Evolutionary conservation across 2,329 filamentous ascomycete species (phyloP), one percentile per base, ranked within the genome.

Genomic region (Cladosporium colombiae): DNA sequence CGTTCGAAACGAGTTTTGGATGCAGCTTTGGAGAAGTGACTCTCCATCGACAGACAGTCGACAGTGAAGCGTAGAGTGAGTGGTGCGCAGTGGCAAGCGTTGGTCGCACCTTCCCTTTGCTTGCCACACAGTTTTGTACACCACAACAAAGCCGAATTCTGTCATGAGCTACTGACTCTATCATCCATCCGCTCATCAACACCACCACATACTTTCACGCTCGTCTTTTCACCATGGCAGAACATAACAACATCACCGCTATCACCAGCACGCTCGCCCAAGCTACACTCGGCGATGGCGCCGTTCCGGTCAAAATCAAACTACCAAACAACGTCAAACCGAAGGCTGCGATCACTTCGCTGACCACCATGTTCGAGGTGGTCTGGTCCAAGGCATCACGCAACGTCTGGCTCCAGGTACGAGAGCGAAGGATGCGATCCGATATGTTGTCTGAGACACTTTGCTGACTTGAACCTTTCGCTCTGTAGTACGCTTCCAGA

Each of bases 321-420:
- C 23, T 59, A 14, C 25, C 56, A 5, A 59, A 59, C 37, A 59
- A 35, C 35, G n/a, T 59, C 13, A 46, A 14, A 16, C 56, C 56
- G 2, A 59, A 37, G 27, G 56, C 56, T 8, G 33, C 23, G 0
- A 46, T 59, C 23, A 59, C 56, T 21, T 59, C 56, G 1, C 2
- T 59, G 23, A 29, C 33, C 23, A 59, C 37, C 6, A 25, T 29
- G 33, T 46, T 59, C 37, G 56, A 59, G 13, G 56, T 59, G 6
- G 56, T 59, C 37, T 59, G 56, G 56, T 59, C 31, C 56, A 59
- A 59, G 23, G 21, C 56, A 13, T 37, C 40, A 11, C 33, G 56
- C 16, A 29, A 3, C 25, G 46, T 59, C 33, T 59, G 56, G 56
- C 33, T 59, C 35, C 56, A 46, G 37, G 37, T 44, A 44, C 18